Evolutionary conservation across 2,329 filamentous ascomycete species (phyloP).

Genomic region (Trichoderma koningii): DNA sequence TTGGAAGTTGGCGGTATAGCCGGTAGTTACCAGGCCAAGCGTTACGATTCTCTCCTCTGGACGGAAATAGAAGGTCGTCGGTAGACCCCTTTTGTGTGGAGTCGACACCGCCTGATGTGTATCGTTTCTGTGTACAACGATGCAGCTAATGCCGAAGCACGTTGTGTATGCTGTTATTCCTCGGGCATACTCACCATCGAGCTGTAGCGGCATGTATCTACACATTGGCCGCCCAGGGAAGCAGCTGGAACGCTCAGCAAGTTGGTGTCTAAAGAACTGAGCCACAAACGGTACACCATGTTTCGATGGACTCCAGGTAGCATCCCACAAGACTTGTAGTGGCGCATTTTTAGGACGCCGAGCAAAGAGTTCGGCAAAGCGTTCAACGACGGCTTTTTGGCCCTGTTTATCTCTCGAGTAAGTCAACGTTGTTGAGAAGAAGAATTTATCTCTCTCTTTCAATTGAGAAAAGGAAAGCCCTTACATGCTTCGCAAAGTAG

Average conservation of each 20-base stretch:
- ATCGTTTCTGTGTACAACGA: not conserved
- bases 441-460: not conserved
- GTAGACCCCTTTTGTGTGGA: not conserved
- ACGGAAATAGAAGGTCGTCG: not conserved
- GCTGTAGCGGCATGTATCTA: not conserved
- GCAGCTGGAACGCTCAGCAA: not conserved
- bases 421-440: not conserved
- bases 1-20: not conserved
- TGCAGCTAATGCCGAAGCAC: not conserved
- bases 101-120: not conserved
- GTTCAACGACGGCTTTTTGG: not conserved
- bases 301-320: not conserved
- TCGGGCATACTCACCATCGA: not conserved
- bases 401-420: not conserved
- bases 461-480: not conserved
- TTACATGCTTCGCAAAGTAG: not conserved
- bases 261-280: not conserved
- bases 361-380: not conserved
- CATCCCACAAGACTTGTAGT: not conserved
- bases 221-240: not conserved
- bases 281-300: not conserved
- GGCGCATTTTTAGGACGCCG: not conserved
- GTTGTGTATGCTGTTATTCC: not conserved
- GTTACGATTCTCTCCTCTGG: not conserved
- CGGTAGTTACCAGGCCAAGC: not conserved